Evolutionary conservation across 164 flowering plant genomes (phyloP).

Genomic region (Stephania yunnanensis): DNA sequence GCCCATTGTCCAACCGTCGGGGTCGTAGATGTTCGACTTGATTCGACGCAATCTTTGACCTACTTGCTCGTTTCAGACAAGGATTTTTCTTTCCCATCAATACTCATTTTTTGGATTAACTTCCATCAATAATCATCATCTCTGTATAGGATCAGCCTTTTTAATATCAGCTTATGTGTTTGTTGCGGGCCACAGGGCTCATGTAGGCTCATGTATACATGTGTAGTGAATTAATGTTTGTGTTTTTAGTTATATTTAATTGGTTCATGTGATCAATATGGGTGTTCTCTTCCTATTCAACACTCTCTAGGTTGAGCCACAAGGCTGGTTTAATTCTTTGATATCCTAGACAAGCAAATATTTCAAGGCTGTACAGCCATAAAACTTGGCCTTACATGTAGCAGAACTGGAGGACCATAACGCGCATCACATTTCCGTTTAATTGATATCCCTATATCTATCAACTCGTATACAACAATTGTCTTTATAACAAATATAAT

Average conservation of each 20-base stretch:
- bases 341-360: too few species aligned
- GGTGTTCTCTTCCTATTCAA: not conserved
- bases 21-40: not conserved
- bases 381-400: not conserved
- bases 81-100: not conserved
- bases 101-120: not conserved
- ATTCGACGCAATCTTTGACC: constrained; percentile 3
- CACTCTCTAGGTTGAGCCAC: too few species aligned
- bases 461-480: too few species aligned
- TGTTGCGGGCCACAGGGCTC: too few species aligned
- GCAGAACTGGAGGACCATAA: not conserved
- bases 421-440: not conserved
- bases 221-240: not conserved
- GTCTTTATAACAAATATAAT: too few species aligned
- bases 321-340: too few species aligned
- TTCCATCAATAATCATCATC: not conserved
- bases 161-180: not conserved
- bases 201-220: not conserved
- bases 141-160: too few species aligned
- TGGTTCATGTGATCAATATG: not conserved
- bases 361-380: not conserved
- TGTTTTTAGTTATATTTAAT: too few species aligned
- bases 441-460: not conserved
- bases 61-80: not conserved
- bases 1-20: not conserved